phyloP scores from a whole-genome alignment of 805 yeast genomes.

The Priceomyces melissophilus region DNA sequence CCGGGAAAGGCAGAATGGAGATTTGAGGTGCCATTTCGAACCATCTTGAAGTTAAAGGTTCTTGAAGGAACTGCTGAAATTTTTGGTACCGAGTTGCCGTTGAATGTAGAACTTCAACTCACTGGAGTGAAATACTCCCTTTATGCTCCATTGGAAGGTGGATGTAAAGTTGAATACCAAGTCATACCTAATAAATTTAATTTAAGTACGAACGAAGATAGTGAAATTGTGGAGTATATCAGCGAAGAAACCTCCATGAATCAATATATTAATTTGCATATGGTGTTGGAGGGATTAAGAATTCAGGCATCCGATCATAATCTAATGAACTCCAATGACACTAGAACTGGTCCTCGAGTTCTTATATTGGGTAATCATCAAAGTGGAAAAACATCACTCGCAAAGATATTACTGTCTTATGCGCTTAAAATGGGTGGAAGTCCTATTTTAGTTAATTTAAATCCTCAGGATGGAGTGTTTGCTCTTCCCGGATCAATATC shows the following conservation, averaged over 20 bases:
- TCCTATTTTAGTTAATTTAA: constrained; percentile 76
- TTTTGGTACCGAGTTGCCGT: constrained; percentile 88
- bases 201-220: constrained; percentile 27
- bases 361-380: constrained; percentile 69
- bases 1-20: constrained; percentile 66
- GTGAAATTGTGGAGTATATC: constrained; percentile 53
- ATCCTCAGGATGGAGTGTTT: constrained; percentile 69
- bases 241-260: constrained; percentile 71
- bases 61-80: constrained; percentile 77
- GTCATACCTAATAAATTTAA: constrained; percentile 20
- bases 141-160: constrained; percentile 50
- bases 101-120: constrained; percentile 48
- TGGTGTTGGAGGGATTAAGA: constrained; percentile 61
- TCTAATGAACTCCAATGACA: constrained; percentile 15
- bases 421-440: constrained; percentile 64
- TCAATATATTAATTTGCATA: constrained; percentile 64
- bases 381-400: constrained; percentile 76
- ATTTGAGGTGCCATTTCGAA: constrained; percentile 58
- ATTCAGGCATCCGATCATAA: constrained; percentile 27
- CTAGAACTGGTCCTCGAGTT: constrained; percentile 52
- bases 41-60: constrained; percentile 49
- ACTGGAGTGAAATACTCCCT: constrained; percentile 38
- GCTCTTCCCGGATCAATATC: constrained; percentile 80
- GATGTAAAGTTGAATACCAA: constrained; percentile 55
- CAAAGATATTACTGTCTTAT: constrained; percentile 68